These are phyloP conservation scores for Nadsonia commutata DNA, from an alignment of 1,139 yeast species.

Conservation along the genomic window DNA sequence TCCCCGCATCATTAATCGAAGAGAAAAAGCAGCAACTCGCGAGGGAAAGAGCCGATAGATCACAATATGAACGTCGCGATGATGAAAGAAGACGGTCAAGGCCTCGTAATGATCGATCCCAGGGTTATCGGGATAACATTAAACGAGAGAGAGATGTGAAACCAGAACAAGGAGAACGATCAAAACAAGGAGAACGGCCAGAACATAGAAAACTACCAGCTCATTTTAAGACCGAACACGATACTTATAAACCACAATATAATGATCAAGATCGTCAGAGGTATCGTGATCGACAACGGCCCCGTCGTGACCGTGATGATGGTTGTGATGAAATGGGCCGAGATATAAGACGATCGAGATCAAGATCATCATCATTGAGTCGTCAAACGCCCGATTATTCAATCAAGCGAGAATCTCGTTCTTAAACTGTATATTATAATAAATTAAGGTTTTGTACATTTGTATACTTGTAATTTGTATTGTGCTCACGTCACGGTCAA, in stretches of 20 bases:
- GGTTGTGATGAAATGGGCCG: not conserved
- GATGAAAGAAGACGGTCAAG: not conserved
- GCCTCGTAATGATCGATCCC: not conserved
- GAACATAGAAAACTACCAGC: no score
- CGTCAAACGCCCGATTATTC: no score
- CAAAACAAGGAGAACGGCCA: not conserved
- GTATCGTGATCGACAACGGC: not conserved
- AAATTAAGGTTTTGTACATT: no score
- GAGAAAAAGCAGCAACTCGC: slow-evolving; percentile 12
- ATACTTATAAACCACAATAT: not conserved
- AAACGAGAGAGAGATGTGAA: not conserved
- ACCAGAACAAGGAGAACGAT: not conserved
- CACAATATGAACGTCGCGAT: slow-evolving; percentile 1
- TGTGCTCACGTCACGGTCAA: no score
- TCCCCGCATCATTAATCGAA: slow-evolving; percentile 14
- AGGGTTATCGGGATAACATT: not conserved
- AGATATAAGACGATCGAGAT: no score
- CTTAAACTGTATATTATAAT: no score
- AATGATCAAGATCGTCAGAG: not conserved
- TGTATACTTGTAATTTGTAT: no score
- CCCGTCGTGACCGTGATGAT: not conserved
- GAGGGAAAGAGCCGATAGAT: slow-evolving; percentile 3
- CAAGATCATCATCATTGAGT: no score
- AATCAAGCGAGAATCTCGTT: no score
- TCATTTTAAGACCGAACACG: no score